Percentiles rank a stretch among this genome's conserved stretches.
phyloP scores from a whole-genome alignment of 2,329 filamentous ascomycete genomes.

The Colletotrichum australisinense region DNA sequence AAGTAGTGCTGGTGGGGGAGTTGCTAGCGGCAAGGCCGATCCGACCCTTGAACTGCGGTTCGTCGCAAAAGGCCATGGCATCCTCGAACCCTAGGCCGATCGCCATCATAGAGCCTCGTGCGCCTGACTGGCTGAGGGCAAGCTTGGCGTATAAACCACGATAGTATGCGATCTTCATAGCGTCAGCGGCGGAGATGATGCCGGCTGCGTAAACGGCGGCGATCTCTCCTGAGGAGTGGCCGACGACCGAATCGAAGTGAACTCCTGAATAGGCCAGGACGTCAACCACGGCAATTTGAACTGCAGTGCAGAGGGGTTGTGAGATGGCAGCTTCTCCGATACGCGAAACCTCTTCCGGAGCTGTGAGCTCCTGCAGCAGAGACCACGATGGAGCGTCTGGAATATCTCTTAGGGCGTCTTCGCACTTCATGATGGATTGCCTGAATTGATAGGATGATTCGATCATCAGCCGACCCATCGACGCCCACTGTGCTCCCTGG shows the following conservation, averaged over 20 bases:
- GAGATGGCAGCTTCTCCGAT: slow-evolving; percentile 26
- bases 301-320: slow-evolving; percentile 39
- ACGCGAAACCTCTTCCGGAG: neutral
- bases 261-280: slow-evolving; percentile 47
- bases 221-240: slow-evolving; percentile 58
- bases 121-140: too few relatives aligned
- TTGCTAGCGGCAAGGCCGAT: too few relatives aligned
- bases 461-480: slow-evolving; percentile 41
- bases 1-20: too few relatives aligned
- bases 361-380: slow-evolving; percentile 40
- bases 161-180: slow-evolving; percentile 52
- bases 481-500: slow-evolving; percentile 41
- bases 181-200: slow-evolving; percentile 45
- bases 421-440: neutral
- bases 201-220: slow-evolving; percentile 56
- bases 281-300: slow-evolving; percentile 54
- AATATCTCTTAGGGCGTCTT: slow-evolving; percentile 34
- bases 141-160: slow-evolving; percentile 44
- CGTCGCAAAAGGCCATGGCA: too few relatives aligned
- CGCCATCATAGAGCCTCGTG: too few relatives aligned
- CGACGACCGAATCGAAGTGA: slow-evolving; percentile 47
- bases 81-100: too few relatives aligned
- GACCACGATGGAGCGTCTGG: slow-evolving; percentile 29
- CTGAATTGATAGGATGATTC: slow-evolving; percentile 50
- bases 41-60: too few relatives aligned